These are phyloP conservation scores for Asclepias syriaca DNA, from an alignment of 257 asterid species.

Conservation along the genomic window DNA sequence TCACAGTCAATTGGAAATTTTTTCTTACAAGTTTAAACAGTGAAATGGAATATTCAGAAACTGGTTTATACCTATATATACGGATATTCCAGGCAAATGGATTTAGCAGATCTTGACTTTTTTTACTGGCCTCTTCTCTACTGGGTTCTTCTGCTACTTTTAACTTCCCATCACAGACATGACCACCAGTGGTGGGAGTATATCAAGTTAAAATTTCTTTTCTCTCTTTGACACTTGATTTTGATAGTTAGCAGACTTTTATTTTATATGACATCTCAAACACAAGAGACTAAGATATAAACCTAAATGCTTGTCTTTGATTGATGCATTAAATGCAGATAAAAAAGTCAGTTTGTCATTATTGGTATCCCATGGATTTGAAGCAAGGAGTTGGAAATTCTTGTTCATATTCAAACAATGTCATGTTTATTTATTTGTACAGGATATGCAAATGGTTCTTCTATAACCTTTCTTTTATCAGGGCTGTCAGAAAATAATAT, in stretches of 20 bases:
- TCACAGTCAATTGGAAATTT: neutral
- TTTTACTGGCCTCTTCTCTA: neutral
- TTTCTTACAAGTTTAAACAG: neutral
- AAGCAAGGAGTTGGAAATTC: neutral
- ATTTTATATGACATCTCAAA: neutral
- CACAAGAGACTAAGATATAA: neutral
- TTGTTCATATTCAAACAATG: neutral
- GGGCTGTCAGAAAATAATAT: neutral
- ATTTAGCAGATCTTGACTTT: neutral
- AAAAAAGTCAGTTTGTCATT: neutral
- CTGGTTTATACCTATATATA: neutral
- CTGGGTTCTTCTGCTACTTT: neutral
- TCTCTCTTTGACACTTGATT: neutral
- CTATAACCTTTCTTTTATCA: neutral
- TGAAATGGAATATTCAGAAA: neutral
- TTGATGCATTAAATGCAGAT: constrained; percentile 2
- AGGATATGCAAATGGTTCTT: neutral
- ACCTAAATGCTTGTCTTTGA: neutral
- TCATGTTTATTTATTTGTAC: neutral
- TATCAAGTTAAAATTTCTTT: neutral
- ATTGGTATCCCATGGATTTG: neutral
- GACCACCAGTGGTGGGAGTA: neutral
- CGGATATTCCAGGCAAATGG: constrained; percentile 1
- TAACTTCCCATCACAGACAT: neutral
- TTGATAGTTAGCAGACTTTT: neutral